Percentiles rank a stretch among this genome's conserved stretches.
Evolutionary conservation across 805 yeast genomes (phyloP).

Genomic region (Candida easanensis): DNA sequence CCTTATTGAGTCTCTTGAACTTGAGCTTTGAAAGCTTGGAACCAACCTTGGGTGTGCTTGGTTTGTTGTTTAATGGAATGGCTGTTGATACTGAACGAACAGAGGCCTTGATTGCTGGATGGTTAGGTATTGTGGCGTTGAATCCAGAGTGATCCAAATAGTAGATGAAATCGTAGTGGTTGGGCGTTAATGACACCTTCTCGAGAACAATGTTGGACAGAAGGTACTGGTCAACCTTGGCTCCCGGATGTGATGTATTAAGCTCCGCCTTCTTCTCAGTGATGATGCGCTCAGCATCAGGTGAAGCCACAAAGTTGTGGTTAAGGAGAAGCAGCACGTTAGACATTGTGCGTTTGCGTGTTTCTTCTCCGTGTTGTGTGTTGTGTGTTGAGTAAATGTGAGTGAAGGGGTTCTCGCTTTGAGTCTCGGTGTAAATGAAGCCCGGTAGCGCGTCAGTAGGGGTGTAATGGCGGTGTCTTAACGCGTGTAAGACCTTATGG

Average conservation of each 20-base stretch:
- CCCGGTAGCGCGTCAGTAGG: background rate
- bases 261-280: slow-evolving; percentile 20
- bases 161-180: slow-evolving; percentile 26
- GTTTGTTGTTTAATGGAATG: slow-evolving; percentile 9
- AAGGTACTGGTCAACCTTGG: slow-evolving; percentile 24
- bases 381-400: background rate
- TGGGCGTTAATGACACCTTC: slow-evolving; percentile 19
- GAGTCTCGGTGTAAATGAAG: background rate
- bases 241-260: slow-evolving; percentile 7
- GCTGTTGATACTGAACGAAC: slow-evolving; percentile 13
- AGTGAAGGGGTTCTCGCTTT: background rate
- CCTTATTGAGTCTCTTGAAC: slow-evolving; percentile 24
- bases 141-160: slow-evolving; percentile 23
- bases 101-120: slow-evolving; percentile 22
- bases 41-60: slow-evolving; percentile 17
- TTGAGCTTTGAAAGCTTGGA: slow-evolving; percentile 27
- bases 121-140: slow-evolving; percentile 26
- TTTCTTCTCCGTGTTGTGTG: background rate
- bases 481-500: background rate
- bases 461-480: too few relatives aligned
- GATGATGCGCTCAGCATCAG: slow-evolving; percentile 23
- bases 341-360: slow-evolving; percentile 12
- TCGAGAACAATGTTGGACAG: slow-evolving; percentile 26
- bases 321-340: slow-evolving; percentile 26
- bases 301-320: slow-evolving; percentile 23